Percentiles rank a stretch among this genome's conserved stretches.
Conservation (phyloP, 352 stramenopile genomes). For the Globisporangium alternatum region DNA sequence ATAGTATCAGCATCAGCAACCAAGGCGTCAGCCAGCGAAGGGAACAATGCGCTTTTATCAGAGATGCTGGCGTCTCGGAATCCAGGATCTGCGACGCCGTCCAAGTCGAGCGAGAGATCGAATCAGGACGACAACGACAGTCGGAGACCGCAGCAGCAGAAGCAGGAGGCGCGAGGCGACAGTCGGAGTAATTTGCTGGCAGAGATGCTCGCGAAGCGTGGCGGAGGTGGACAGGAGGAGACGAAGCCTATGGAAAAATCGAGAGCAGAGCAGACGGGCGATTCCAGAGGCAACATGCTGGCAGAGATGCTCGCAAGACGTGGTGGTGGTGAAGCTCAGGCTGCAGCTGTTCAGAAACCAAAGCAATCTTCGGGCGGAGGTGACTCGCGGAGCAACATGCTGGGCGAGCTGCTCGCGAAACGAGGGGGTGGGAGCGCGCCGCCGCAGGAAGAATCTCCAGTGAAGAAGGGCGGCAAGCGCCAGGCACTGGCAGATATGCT, state of each 20-base stretch:
- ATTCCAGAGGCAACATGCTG: constrained; percentile 18
- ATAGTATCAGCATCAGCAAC: constrained; percentile 3
- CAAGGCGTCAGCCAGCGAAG: background rate
- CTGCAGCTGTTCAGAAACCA: constrained; percentile 17
- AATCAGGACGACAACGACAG: constrained; percentile 26
- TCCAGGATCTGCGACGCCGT: background rate
- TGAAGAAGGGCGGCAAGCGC: constrained; percentile 19
- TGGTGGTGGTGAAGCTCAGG: constrained; percentile 18
- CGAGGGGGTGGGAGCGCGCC: constrained; percentile 5
- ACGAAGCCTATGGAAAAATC: background rate
- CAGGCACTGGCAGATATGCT: constrained; percentile 42
- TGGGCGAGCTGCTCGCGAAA: constrained; percentile 37
- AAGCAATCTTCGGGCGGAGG: constrained; percentile 12
- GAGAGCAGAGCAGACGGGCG: background rate
- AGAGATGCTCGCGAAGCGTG: constrained; percentile 19
- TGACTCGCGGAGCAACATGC: constrained; percentile 24
- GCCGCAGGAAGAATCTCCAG: background rate
- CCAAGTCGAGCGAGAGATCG: background rate
- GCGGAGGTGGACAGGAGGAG: background rate
- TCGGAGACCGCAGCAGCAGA: constrained; percentile 12
- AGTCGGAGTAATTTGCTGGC: constrained; percentile 11
- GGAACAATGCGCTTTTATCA: constrained; percentile 22
- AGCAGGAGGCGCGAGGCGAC: background rate
- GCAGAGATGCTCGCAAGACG: constrained; percentile 33
- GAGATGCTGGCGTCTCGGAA: constrained; percentile 20